Evolutionary conservation across 352 stramenopile genomes (phyloP).

Genomic region (Phytopythium boreale): DNA sequence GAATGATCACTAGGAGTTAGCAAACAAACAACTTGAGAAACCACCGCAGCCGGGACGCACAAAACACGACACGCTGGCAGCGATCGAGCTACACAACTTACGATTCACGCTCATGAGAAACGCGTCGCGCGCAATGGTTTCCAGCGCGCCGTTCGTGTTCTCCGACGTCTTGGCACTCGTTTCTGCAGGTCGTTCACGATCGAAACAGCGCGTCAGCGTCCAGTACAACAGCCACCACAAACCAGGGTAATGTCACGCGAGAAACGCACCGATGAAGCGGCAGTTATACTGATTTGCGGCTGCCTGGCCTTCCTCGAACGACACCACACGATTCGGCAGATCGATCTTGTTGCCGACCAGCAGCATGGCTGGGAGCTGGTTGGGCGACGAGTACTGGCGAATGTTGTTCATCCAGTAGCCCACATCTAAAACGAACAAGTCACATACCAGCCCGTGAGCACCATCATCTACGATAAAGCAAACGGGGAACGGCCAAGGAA

Average conservation of each 20-base stretch:
- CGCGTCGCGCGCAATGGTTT: constrained; percentile 83
- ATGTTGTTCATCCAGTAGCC: constrained; percentile 97
- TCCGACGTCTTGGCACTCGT: constrained; percentile 88
- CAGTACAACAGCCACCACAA: constrained; percentile 8
- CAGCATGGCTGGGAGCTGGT: constrained; percentile 77
- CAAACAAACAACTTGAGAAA: constrained; percentile 11
- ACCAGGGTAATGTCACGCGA: background rate
- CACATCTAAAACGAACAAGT: constrained; percentile 56
- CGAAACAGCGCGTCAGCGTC: constrained; percentile 2
- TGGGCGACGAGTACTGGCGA: constrained; percentile 76
- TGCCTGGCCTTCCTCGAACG: constrained; percentile 73
- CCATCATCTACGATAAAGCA: constrained; percentile 5
- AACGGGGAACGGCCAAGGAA: constrained; percentile 9
- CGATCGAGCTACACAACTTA: constrained; percentile 30
- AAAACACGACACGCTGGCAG: background rate
- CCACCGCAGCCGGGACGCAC: constrained; percentile 7
- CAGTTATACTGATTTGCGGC: constrained; percentile 82
- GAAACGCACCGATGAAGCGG: constrained; percentile 75
- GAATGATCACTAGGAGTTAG: constrained; percentile 4
- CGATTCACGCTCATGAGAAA: constrained; percentile 86
- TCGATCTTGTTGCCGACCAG: constrained; percentile 93
- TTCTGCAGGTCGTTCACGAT: constrained; percentile 37
- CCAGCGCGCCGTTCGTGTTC: constrained; percentile 82
- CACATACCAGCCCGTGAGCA: constrained; percentile 11
- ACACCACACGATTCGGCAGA: constrained; percentile 80